phyloP scores from a whole-genome alignment of 2,329 filamentous ascomycete genomes.

The Sarocladiaceae sp. region DNA sequence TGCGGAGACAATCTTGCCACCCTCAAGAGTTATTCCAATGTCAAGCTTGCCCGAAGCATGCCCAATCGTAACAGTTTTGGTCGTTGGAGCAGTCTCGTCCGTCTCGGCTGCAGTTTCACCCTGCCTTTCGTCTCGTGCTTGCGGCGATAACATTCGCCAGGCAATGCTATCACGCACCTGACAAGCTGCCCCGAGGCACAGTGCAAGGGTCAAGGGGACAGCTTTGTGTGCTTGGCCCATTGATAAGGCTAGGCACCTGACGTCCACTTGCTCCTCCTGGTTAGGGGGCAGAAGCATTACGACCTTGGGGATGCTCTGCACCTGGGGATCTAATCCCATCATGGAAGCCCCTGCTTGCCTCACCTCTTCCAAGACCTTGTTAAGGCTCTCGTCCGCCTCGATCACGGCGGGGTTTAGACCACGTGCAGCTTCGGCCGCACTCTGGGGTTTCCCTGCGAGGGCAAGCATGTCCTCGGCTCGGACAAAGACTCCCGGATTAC shows the following conservation, averaged over 20 bases:
- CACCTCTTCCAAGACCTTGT: conserved; percentile 46
- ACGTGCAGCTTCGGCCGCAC: conserved; percentile 30
- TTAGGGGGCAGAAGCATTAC: conserved; percentile 35
- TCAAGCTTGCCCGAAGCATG: conserved; percentile 42
- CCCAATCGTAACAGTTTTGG: conserved; percentile 31
- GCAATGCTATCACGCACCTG: conserved; percentile 4
- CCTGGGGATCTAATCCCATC: conserved; percentile 51
- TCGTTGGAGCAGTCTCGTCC: conserved; percentile 6
- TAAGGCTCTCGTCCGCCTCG: conserved; percentile 35
- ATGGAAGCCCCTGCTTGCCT: conserved; percentile 48
- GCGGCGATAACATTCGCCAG: conserved; percentile 37
- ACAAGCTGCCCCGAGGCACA: conserved; percentile 36
- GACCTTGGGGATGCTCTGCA: conserved; percentile 56
- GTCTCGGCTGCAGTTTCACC: background rate
- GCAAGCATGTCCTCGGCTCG: conserved; percentile 36
- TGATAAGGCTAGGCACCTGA: conserved; percentile 43
- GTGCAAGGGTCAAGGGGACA: conserved; percentile 47
- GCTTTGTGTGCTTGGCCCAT: conserved; percentile 52
- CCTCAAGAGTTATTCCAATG: conserved; percentile 33
- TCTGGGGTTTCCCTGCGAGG: background rate
- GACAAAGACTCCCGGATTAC: conserved; percentile 59
- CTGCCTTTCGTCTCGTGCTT: background rate
- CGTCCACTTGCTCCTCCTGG: conserved; percentile 25
- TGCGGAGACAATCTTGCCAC: conserved; percentile 36
- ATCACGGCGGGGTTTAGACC: conserved; percentile 49